Percentiles rank a stretch among this genome's conserved stretches.
These are phyloP conservation scores for Trametes cubensis DNA, from an alignment of 768 basidiomycete species.

Conservation along the genomic window DNA sequence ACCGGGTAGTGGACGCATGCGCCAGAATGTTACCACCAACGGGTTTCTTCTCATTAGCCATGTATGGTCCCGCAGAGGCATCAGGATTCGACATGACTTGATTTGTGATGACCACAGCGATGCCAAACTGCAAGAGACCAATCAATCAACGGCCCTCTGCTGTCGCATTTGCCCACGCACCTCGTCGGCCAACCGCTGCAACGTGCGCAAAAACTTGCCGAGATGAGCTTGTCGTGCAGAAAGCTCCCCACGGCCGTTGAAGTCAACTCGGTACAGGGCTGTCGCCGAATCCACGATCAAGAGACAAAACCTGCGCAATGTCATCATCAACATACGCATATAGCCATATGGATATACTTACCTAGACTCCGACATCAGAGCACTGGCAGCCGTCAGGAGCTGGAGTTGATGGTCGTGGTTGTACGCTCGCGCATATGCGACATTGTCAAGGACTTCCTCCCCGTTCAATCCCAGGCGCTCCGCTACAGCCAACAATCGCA, in stretches of 20 bases:
- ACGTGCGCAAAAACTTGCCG: slow-evolving; percentile 90
- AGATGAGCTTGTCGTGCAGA: slow-evolving; percentile 95
- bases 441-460: slow-evolving; percentile 97
- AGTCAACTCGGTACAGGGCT: slow-evolving; percentile 93
- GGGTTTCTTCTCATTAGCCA: slow-evolving; percentile 94
- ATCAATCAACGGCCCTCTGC: slow-evolving; percentile 18
- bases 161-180: slow-evolving; percentile 45
- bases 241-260: slow-evolving; percentile 91
- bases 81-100: slow-evolving; percentile 99
- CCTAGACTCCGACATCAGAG: slow-evolving; percentile 99
- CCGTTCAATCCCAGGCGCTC: slow-evolving; percentile 96
- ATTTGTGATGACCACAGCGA: slow-evolving; percentile 96
- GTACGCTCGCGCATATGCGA: slow-evolving; percentile 97
- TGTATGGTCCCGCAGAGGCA: slow-evolving; percentile 85
- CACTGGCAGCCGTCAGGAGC: slow-evolving; percentile 87
- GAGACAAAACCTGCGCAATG: slow-evolving; percentile 77
- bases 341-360: slow-evolving; percentile 38
- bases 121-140: slow-evolving; percentile 71
- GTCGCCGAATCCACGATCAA: slow-evolving; percentile 97
- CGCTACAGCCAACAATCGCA: slow-evolving; percentile 90
- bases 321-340: slow-evolving; percentile 30
- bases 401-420: slow-evolving; percentile 97
- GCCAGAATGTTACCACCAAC: slow-evolving; percentile 99
- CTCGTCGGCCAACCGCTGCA: slow-evolving; percentile 95
- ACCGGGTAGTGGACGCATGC: slow-evolving; percentile 97